Conservation (phyloP, 148 eudicot species). For the Rhododendron griersonianum region DNA sequence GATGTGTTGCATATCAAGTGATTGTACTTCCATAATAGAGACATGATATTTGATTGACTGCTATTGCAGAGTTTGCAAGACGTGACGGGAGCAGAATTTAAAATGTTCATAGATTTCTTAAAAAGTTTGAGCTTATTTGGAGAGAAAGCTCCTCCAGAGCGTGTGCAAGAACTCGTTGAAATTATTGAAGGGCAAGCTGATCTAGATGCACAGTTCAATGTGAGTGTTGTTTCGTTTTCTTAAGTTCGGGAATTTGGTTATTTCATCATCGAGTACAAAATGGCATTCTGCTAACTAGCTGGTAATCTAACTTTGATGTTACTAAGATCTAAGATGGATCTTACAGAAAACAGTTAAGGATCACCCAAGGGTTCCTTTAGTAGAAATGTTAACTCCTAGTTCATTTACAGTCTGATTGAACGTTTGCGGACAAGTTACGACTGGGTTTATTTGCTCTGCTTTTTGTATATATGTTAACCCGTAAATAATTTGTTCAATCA, state of each 20-base stretch:
- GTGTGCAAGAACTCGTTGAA: constrained; percentile 78
- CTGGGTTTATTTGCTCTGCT: background rate
- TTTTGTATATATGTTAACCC: background rate
- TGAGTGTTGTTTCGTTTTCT: constrained; percentile 26
- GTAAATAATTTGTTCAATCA: background rate
- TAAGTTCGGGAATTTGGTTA: background rate
- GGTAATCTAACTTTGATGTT: background rate
- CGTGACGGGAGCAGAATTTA: constrained; percentile 90
- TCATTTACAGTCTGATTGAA: background rate
- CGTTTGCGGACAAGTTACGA: background rate
- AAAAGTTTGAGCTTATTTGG: constrained; percentile 83
- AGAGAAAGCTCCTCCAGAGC: constrained; percentile 79
- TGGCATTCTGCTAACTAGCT: background rate
- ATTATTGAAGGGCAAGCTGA: constrained; percentile 96
- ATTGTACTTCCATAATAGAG: constrained; percentile 1
- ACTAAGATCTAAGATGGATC: constrained; percentile 1
- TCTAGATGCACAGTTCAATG: constrained; percentile 81
- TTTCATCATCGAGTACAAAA: background rate
- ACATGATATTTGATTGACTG: constrained; percentile 3
- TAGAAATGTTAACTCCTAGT: background rate
- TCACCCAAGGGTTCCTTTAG: background rate
- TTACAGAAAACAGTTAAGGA: background rate
- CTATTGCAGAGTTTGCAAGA: constrained; percentile 86
- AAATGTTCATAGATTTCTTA: constrained; percentile 93
- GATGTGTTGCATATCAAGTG: background rate